Evolutionary conservation across 2,329 filamentous ascomycete genomes (phyloP).

Genomic region (Colletotrichum endophyticum): DNA sequence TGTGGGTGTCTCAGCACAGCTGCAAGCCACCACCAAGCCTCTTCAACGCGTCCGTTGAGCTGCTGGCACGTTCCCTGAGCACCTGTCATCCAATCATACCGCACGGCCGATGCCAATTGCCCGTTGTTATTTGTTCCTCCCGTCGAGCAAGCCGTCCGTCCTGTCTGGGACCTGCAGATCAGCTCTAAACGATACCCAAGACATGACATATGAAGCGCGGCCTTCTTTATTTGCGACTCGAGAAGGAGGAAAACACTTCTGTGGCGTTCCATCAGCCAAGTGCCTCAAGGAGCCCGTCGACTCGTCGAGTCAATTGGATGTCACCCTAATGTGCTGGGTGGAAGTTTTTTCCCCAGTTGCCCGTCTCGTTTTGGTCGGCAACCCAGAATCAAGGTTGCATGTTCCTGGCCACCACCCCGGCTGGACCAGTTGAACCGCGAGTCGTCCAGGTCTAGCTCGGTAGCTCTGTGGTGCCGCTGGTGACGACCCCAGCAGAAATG

Average conservation of each 20-base stretch:
- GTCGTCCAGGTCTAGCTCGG: background rate
- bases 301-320: background rate
- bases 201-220: background rate
- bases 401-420: constrained; percentile 1
- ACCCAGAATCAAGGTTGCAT: constrained; percentile 1
- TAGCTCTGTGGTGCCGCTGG: background rate
- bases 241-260: background rate
- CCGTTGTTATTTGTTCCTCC: background rate
- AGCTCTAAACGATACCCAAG: background rate
- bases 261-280: background rate
- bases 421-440: background rate
- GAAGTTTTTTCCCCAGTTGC: background rate
- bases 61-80: background rate
- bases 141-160: background rate
- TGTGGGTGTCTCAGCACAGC: background rate
- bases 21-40: background rate
- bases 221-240: background rate
- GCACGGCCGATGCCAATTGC: background rate
- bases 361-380: background rate
- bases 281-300: background rate
- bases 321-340: background rate
- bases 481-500: background rate
- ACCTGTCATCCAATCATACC: constrained; percentile 15
- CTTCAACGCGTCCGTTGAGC: background rate
- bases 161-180: background rate